These are phyloP conservation scores for Suhomyces bribrorum DNA, from an alignment of 1,139 yeast genomes.

Conservation along the genomic window DNA sequence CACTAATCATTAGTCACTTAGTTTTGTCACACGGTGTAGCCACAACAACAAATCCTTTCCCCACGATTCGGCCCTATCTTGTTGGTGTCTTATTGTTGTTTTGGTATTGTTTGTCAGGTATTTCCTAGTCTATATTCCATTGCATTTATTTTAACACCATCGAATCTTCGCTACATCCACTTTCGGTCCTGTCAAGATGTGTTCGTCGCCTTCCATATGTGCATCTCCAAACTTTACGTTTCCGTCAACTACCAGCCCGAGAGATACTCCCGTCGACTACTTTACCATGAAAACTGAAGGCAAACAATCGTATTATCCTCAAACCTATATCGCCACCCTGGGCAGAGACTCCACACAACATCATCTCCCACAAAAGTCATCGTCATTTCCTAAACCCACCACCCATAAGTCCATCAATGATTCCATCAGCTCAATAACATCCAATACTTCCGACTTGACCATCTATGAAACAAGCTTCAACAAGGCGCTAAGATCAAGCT, in stretches of 20 bases:
- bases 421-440: slow-evolving; percentile 22
- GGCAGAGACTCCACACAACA: slow-evolving; percentile 3
- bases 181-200: slow-evolving; percentile 9
- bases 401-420: slow-evolving; percentile 13
- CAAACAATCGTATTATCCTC: slow-evolving; percentile 4
- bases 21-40: no score
- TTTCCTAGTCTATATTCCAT: background rate
- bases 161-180: slow-evolving; percentile 1
- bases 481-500: slow-evolving; percentile 14
- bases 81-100: background rate
- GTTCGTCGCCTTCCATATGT: slow-evolving; percentile 17
- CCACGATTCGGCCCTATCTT: background rate
- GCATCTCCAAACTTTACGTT: slow-evolving; percentile 20
- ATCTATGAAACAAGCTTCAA: slow-evolving; percentile 11
- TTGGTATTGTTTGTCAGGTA: slow-evolving; percentile 1
- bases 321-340: slow-evolving; percentile 1
- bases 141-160: slow-evolving; percentile 1
- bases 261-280: slow-evolving; percentile 19
- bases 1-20: no score
- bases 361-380: slow-evolving; percentile 5
- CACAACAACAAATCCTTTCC: no score
- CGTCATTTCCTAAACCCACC: slow-evolving; percentile 1
- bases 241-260: slow-evolving; percentile 12
- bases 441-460: slow-evolving; percentile 20
- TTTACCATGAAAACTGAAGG: slow-evolving; percentile 17